Evolutionary conservation across 371 early-diverging fungal species (phyloP).

Genomic region (Lichtheimia ornata): DNA sequence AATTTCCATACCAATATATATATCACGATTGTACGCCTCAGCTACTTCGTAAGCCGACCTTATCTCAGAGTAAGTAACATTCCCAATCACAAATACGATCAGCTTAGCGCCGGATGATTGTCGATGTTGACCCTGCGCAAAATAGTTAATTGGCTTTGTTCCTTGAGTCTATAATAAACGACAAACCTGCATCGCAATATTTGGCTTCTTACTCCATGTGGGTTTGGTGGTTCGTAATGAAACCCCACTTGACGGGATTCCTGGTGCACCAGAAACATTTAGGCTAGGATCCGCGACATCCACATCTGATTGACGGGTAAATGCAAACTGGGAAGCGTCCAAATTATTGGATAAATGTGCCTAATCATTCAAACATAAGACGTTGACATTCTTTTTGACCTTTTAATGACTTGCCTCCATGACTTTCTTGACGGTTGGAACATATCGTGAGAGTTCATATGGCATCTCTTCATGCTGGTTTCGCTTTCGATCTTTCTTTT

Average conservation of each 20-base stretch:
- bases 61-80: constrained; percentile 91
- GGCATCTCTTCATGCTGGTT: constrained; percentile 47
- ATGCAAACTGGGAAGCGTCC: constrained; percentile 58
- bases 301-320: constrained; percentile 51
- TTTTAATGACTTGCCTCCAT: constrained; percentile 37
- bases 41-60: constrained; percentile 84
- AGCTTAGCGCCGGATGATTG: constrained; percentile 36
- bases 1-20: constrained; percentile 68
- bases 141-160: not conserved
- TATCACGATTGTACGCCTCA: constrained; percentile 69
- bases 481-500: constrained; percentile 32
- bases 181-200: constrained; percentile 13
- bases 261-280: constrained; percentile 18
- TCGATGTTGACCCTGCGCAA: constrained; percentile 19
- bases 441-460: constrained; percentile 72
- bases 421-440: constrained; percentile 58
- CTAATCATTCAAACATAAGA: constrained; percentile 20
- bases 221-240: constrained; percentile 52
- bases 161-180: not conserved
- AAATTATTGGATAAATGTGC: constrained; percentile 56
- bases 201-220: constrained; percentile 40
- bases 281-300: constrained; percentile 41
- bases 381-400: not conserved
- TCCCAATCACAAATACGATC: constrained; percentile 88
- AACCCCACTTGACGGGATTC: constrained; percentile 44